Evolutionary conservation across 2,329 filamentous ascomycete genomes (phyloP).

Genomic region (Thermothelomyces thermophilus): DNA sequence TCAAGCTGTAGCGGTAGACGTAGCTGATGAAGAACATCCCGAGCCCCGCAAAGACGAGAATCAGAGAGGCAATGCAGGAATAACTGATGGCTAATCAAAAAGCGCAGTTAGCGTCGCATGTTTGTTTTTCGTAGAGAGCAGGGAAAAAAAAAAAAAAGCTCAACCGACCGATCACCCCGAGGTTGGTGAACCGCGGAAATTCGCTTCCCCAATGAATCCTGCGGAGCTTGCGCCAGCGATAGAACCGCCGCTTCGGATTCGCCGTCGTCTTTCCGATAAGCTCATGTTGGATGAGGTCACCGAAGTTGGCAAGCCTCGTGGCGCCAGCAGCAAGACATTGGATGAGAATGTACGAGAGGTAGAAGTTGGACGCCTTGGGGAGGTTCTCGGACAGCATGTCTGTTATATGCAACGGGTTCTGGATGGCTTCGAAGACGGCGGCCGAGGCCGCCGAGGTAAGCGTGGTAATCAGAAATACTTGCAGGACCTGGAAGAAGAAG

Average conservation of each 20-base stretch:
- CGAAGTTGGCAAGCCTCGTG: conserved; percentile 64
- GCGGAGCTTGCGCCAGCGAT: conserved; percentile 61
- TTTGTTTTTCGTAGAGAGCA: neutral
- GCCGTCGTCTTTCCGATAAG: conserved; percentile 66
- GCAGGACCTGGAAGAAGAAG: conserved; percentile 73
- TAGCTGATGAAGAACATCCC: conserved; percentile 75
- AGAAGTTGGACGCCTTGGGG: conserved; percentile 70
- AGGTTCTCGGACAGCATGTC: conserved; percentile 56
- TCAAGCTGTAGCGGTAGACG: conserved; percentile 78
- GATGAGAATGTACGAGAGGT: conserved; percentile 77
- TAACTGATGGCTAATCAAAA: conserved; percentile 57
- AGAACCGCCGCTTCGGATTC: conserved; percentile 75
- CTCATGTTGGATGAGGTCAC: conserved; percentile 41
- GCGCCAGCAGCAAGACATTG: conserved; percentile 76
- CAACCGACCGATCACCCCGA: conserved; percentile 57
- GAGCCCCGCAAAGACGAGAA: conserved; percentile 72
- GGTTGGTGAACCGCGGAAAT: conserved; percentile 67
- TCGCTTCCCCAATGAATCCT: conserved; percentile 71
- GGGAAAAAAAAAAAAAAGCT: conserved; percentile 13
- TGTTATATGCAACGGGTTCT: conserved; percentile 50
- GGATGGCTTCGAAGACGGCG: conserved; percentile 50
- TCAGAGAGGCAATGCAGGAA: conserved; percentile 74
- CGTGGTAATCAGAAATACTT: conserved; percentile 79
- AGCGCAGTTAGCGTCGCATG: conserved; percentile 1
- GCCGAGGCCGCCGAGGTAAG: conserved; percentile 66